A percentile compares a stretch with the other conserved stretches of the same genome.
Evolutionary conservation across 768 basidiomycete species (phyloP).

Genomic region (Tremella yokohamensis): DNA sequence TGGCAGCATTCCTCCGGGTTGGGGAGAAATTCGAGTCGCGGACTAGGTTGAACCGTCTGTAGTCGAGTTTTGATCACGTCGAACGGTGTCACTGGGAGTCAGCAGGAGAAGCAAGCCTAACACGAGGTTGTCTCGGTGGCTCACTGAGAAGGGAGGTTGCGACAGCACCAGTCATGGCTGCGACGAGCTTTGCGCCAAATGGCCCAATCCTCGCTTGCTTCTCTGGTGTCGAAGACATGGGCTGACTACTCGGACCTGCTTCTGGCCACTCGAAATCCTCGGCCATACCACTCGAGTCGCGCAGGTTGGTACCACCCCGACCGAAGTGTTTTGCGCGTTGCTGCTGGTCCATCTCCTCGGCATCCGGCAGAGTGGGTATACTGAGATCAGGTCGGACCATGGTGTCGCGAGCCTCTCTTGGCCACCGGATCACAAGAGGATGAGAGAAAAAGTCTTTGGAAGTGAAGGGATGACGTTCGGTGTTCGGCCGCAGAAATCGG

Average conservation of each 20-base stretch:
- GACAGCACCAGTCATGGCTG: constrained; percentile 49
- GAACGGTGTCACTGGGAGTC: constrained; percentile 86
- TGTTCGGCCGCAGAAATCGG: constrained; percentile 4
- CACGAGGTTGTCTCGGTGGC: constrained; percentile 15
- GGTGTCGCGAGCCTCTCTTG: not conserved
- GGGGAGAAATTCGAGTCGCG: constrained; percentile 3
- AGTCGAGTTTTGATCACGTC: constrained; percentile 96
- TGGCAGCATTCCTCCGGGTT: constrained; percentile 43
- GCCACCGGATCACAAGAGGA: not conserved
- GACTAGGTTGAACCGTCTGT: constrained; percentile 63
- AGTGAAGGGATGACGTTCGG: not conserved
- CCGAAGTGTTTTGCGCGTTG: not conserved
- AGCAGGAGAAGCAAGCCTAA: not conserved
- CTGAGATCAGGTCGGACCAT: constrained; percentile 12
- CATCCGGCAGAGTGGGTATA: constrained; percentile 9
- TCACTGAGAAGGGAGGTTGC: constrained; percentile 45
- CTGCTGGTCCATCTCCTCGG: constrained; percentile 3
- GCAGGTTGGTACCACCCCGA: not conserved
- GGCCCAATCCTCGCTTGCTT: constrained; percentile 23
- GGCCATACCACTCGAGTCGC: not conserved
- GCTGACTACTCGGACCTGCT: constrained; percentile 26
- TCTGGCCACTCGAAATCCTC: constrained; percentile 40
- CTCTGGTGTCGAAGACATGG: not conserved
- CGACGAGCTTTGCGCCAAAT: constrained; percentile 45
- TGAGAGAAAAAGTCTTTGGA: not conserved